Conservation (phyloP, 2,329 filamentous ascomycete species). For the Mollisia scopiformis region DNA sequence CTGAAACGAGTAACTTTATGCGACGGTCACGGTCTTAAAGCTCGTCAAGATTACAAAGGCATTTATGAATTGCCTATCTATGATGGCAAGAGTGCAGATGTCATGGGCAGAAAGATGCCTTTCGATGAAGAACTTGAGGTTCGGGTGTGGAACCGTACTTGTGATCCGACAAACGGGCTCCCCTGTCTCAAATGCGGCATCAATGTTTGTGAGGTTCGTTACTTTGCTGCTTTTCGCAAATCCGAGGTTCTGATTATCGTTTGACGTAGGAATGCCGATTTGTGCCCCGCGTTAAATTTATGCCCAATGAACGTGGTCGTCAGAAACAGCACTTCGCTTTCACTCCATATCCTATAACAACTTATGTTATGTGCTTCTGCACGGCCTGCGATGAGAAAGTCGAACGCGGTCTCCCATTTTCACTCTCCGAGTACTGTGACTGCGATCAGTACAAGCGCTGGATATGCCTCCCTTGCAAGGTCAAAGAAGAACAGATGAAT, state of each 20-base stretch:
- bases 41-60: slow-evolving; percentile 14
- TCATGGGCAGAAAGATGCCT: neutral
- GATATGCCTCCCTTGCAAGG: slow-evolving; percentile 22
- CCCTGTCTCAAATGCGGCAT: slow-evolving; percentile 16
- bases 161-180: slow-evolving; percentile 14
- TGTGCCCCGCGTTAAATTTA: slow-evolving; percentile 15
- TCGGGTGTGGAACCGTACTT: slow-evolving; percentile 20
- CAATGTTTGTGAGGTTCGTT: slow-evolving; percentile 19
- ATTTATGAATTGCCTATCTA: neutral
- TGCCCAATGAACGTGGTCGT: neutral
- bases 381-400: slow-evolving; percentile 16
- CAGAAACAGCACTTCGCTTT: slow-evolving; percentile 10
- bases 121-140: slow-evolving; percentile 23
- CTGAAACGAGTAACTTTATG: slow-evolving; percentile 14
- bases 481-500: slow-evolving; percentile 8
- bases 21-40: slow-evolving; percentile 13
- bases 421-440: slow-evolving; percentile 17
- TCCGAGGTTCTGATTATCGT: neutral
- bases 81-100: neutral
- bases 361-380: slow-evolving; percentile 16
- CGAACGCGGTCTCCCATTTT: slow-evolving; percentile 12
- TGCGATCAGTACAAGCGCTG: slow-evolving; percentile 23
- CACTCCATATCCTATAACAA: neutral
- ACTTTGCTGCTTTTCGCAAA: neutral
- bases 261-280: slow-evolving; percentile 17